Base-by-base conservation (phyloP, 2,329 filamentous ascomycete genomes). In the Neofusicoccum ribis region DNA sequence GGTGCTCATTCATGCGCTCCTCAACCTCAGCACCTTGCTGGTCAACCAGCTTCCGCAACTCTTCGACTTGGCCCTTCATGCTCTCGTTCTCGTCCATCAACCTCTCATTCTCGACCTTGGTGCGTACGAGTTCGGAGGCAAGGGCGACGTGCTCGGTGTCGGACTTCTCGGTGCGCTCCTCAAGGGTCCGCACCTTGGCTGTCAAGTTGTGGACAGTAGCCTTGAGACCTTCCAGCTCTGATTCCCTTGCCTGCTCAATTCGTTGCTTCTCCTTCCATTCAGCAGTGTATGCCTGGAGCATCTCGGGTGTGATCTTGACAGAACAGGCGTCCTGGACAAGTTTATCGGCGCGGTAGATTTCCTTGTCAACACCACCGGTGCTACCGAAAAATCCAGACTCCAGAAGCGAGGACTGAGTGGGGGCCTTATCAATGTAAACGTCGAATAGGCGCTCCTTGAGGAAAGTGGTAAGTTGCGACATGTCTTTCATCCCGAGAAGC, bases 371-470 rank as follows among this genome's bases (percentile, higher is more conserved):
- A 69, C 88, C 91, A n/a, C 89, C 89, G 39, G 91, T 93, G 27
- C 92, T 94, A 75, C 95, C 95, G 73, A 99, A 99, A 83, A 99
- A 99, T 14, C 95, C 95, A 49, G 93, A 96, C 77, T 99, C 95
- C 0, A 98, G 86, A 54, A 99, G 90, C 15, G 93, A 97, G 59
- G 89, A 93, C n/a, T 93, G 89, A 2, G 93, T 96, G 0, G 95
- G 95, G 7, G 93, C 87, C 71, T 93, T 91, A 78, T 99, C 95
- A 68, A 99, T 97, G 77, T 99, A 99, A 44, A 93, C 93, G 73
- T 99, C 95, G 69, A 99, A 99, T 0, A 99, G 74, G 70, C 91
- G 91, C 77, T 99, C 95, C 76, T 97, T 97, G 31, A 99, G 83
- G 79, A 96, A 97, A 3, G 86, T 91, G 0, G 93, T 97, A 56